A percentile compares a stretch with the other conserved stretches of the same genome.
Evolutionary conservation across 2,329 filamentous ascomycete genomes (phyloP).

Genomic region (Ophiostoma australiae): DNA sequence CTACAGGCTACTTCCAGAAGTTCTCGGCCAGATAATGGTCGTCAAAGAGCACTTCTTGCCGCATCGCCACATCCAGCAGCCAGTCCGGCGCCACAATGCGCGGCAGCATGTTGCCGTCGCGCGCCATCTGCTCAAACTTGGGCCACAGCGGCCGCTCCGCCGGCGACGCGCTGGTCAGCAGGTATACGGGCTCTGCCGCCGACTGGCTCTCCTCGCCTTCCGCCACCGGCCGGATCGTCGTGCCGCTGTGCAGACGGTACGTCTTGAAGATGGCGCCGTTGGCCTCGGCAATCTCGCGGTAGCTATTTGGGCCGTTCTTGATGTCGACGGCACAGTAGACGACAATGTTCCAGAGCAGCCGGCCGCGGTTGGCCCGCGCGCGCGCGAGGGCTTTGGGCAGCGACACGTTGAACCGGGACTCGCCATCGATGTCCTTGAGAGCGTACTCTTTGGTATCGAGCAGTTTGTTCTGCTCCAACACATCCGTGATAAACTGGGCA

Average conservation of each 20-base stretch:
- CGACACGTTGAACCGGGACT: constrained; percentile 64
- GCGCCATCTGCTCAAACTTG: constrained; percentile 73
- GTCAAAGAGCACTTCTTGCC: constrained; percentile 68
- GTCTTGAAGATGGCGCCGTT: constrained; percentile 81
- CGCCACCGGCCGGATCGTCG: constrained; percentile 56
- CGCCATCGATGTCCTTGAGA: constrained; percentile 66
- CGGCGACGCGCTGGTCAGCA: constrained; percentile 64
- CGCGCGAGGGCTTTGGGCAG: constrained; percentile 63
- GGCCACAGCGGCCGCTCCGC: constrained; percentile 72
- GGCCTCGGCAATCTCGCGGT: constrained; percentile 76
- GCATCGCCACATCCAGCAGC: constrained; percentile 85
- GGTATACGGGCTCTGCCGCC: constrained; percentile 69
- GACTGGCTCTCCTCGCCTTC: constrained; percentile 55
- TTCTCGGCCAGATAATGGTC: constrained; percentile 51
- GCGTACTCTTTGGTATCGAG: constrained; percentile 61
- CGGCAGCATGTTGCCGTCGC: constrained; percentile 71
- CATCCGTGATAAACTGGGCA: constrained; percentile 71
- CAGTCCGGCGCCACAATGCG: constrained; percentile 81
- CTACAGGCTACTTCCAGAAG: constrained; percentile 24
- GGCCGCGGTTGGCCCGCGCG: constrained; percentile 70
- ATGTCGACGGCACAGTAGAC: constrained; percentile 83
- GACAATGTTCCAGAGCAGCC: constrained; percentile 67
- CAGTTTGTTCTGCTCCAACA: constrained; percentile 62
- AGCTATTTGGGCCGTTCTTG: constrained; percentile 76
- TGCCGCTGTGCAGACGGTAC: constrained; percentile 68